Base-by-base conservation (phyloP, 2,329 filamentous ascomycete species). In the Niveomyces coronatus region DNA sequence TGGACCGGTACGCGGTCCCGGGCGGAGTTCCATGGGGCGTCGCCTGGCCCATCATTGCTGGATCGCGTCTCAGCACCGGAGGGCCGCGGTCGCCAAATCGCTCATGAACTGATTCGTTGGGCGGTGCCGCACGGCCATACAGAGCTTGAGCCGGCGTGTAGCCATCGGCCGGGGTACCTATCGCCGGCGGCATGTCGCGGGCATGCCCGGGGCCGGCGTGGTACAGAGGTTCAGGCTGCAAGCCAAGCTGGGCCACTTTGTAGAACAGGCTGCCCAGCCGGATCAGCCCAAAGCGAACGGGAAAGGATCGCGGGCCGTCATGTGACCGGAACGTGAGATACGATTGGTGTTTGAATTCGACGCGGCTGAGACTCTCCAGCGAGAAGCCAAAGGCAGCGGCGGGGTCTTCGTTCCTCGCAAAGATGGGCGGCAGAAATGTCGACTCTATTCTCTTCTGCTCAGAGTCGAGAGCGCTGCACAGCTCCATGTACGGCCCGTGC, bases 341-440 rank as follows among this genome's bases (percentile, higher is more conserved):
- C 31, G 79, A 74, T 19, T 67, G 65, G 32, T 67, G 67, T 31
- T 74, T 68, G 9, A 76, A 56, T 16, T 64, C 55, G 39, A 72
- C 70, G 31, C 67, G 66, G 13, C 63, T 61, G 19, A 77, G 48
- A 23, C 75, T 72, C 31, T 76, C 73, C 0, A 61, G 45, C 9
- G 58, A 60, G 47, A 79, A 76, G 1, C 70, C 67, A 11, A 79
- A 61, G 2, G 62, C 59, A 40, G 72, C 67, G 22, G 79, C 69
- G 13, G 75, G 65, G 18, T 68, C 62, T 17, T 74, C 68, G 35
- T 74, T 68, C 41, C 67, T 68, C 26, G 63, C 66, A 43, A 74
- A 67, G n/a, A 80, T 79, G 2, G 76, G 76, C 4, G 76, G 76
- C 15, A 80, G 61, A 50, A 80, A 79, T 31, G 74, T 75, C 14